Conservation (phyloP, 2,329 filamentous ascomycete genomes). For the Fusarium neocosmosporiellum region DNA sequence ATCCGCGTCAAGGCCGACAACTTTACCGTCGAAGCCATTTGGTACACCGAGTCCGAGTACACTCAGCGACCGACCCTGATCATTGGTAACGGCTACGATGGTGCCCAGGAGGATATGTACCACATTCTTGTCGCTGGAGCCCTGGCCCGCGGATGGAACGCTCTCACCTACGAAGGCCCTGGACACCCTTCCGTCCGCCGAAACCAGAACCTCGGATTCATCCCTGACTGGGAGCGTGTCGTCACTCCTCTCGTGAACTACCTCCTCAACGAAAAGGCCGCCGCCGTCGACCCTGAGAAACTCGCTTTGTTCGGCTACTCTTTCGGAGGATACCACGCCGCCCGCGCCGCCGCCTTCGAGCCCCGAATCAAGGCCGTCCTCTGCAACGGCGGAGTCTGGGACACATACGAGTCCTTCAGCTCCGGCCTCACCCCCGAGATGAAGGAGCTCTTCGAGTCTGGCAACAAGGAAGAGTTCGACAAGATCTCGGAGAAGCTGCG, state of each 20-base stretch:
- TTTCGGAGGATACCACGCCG: constrained; percentile 54
- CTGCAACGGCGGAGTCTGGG: constrained; percentile 52
- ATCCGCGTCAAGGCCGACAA: constrained; percentile 43
- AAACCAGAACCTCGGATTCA: constrained; percentile 55
- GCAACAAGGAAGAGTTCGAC: constrained; percentile 32
- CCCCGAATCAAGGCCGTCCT: constrained; percentile 53
- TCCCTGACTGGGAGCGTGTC: constrained; percentile 55
- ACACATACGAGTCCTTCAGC: constrained; percentile 30
- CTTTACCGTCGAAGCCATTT: constrained; percentile 52
- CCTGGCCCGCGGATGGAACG: constrained; percentile 55
- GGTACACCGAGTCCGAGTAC: constrained; percentile 40
- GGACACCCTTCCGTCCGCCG: constrained; percentile 55
- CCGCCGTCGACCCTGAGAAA: constrained; percentile 46
- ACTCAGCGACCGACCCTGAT: constrained; percentile 51
- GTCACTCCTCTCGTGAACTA: constrained; percentile 55
- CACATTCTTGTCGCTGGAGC: constrained; percentile 50
- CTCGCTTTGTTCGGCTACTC: constrained; percentile 54
- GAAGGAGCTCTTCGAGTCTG: constrained; percentile 16
- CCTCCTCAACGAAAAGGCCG: constrained; percentile 31
- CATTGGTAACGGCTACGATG: constrained; percentile 57
- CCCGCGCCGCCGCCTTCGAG: constrained; percentile 57
- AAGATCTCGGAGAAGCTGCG: constrained; percentile 6
- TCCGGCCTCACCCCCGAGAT: constrained; percentile 14
- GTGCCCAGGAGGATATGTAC: constrained; percentile 55
- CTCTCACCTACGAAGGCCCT: constrained; percentile 59